Evolutionary conservation across 202 grass and related monocot species (phyloP).

Genomic region (Hordeum pubiflorum): DNA sequence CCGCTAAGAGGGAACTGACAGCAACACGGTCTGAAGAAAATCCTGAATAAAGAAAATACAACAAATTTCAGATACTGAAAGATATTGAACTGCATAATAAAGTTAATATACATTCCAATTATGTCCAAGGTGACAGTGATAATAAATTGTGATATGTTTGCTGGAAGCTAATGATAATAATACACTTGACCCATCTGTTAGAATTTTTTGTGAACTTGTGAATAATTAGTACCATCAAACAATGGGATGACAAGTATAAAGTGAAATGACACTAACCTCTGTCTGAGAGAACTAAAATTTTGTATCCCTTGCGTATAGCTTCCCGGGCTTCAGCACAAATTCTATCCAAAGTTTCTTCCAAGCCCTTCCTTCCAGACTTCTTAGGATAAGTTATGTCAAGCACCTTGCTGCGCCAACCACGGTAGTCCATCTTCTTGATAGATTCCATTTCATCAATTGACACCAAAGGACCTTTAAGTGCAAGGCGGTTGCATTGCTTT

Average conservation of each 20-base stretch:
- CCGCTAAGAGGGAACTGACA: conserved; percentile 86
- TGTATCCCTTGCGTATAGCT: conserved; percentile 75
- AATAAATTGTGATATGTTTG: not conserved
- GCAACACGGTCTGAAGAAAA: conserved; percentile 78
- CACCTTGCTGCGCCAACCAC: conserved; percentile 85
- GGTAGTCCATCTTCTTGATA: conserved; percentile 91
- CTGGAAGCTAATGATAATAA: not conserved
- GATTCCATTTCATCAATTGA: conserved; percentile 94
- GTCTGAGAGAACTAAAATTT: conserved; percentile 86
- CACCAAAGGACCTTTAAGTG: conserved; percentile 70
- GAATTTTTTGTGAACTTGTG: not conserved
- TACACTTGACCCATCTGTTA: not conserved
- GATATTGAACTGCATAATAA: not conserved
- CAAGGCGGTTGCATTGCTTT: conserved; percentile 78
- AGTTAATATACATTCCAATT: not conserved
- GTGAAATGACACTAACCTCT: conserved; percentile 63
- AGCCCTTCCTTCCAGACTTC: conserved; percentile 58
- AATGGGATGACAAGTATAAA: not conserved
- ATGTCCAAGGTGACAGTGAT: not conserved
- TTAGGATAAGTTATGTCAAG: conserved; percentile 85
- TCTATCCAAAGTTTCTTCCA: conserved; percentile 78
- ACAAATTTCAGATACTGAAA: conserved; percentile 14
- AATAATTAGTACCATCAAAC: not conserved
- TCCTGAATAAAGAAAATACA: conserved; percentile 37
- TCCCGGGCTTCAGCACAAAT: conserved; percentile 77